A percentile compares a stretch with the other conserved stretches of the same genome.
Conservation (phyloP, 2,329 filamentous ascomycete genomes). For the Lecanosticta acicola region DNA sequence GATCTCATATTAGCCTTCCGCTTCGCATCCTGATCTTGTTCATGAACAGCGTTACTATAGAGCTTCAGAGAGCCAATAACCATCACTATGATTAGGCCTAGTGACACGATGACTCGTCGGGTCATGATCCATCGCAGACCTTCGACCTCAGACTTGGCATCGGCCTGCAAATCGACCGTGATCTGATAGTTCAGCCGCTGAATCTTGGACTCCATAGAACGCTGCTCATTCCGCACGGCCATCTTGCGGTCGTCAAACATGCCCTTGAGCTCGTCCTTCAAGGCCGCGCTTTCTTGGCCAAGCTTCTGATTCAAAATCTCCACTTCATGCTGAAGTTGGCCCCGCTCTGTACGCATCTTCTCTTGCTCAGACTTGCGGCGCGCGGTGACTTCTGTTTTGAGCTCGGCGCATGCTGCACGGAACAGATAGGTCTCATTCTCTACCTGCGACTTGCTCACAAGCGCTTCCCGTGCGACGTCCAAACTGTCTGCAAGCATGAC, state of each 20-base stretch:
- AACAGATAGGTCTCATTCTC: constrained; percentile 95
- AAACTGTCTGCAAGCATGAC: constrained; percentile 71
- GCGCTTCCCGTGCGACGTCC: constrained; percentile 67
- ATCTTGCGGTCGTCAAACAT: constrained; percentile 97
- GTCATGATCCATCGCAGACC: constrained; percentile 80
- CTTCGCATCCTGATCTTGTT: constrained; percentile 37
- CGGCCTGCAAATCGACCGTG: constrained; percentile 80
- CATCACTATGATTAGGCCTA: constrained; percentile 46
- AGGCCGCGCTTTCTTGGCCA: constrained; percentile 70
- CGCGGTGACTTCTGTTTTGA: constrained; percentile 79
- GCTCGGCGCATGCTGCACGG: constrained; percentile 84
- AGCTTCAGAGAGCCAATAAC: constrained; percentile 39
- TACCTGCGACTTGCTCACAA: constrained; percentile 86
- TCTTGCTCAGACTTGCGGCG: constrained; percentile 72
- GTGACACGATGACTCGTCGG: constrained; percentile 56
- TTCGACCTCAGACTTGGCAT: constrained; percentile 88
- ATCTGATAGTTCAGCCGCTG: constrained; percentile 97
- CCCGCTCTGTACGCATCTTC: constrained; percentile 73
- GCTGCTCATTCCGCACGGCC: constrained; percentile 81
- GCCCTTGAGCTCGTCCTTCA: constrained; percentile 89
- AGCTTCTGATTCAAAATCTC: constrained; percentile 83
- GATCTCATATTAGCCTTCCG: constrained; percentile 28
- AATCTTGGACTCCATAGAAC: constrained; percentile 72
- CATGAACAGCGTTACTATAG: constrained; percentile 36
- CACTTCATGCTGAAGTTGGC: constrained; percentile 86